Base-by-base conservation (phyloP, 148 eudicot species). In the Silene latifolia region DNA sequence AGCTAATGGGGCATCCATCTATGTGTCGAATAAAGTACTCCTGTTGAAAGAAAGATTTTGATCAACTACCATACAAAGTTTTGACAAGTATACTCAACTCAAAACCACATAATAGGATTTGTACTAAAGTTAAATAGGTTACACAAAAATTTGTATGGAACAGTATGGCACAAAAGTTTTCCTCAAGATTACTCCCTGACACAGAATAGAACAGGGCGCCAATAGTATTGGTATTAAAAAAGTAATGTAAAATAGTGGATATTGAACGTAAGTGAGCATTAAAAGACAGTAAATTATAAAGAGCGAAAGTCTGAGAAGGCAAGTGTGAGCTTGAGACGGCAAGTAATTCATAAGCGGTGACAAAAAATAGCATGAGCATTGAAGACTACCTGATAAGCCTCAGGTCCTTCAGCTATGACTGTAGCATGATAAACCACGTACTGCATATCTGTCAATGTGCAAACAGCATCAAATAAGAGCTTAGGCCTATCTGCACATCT, bases 381-480 rank as follows among this genome's bases (percentile, higher is more conserved):
- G 17, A 51, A 51, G 56, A 44, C 7, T 63, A 93, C 98, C 98
- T 91, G 97, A 80, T 67, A 86, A 75, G 97, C 98, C 81, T 92
- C 92, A 5, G 89, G 87, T 21, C 91, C 95, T 76, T 90, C 91
- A 7, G 93, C 87, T 66, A 86, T 88, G 67, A 90, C 84, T 10
- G 90, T 90, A 35, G 87, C 95, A 87, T 92, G 97, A 73, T 87
- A 92, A n/a, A 92, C 97, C 56, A 92, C 93, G 47, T 92, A 92
- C 76, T 90, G 89, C 93, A 92, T 90, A 79, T 92, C 97, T 0
- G 95, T 90, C 81, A 92, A 83, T 0, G 97, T 92, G 74, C 91
- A 92, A 15, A 92, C 89, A 5, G 93, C 82, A 72, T 92, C 97
- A 67, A 92, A 90, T 18, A 93, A 77, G 59, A 93, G 89, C 89